A percentile compares a stretch with the other conserved stretches of the same genome.
phyloP scores from a whole-genome alignment of 1,139 yeast species.

The Geotrichum carabidarum region DNA sequence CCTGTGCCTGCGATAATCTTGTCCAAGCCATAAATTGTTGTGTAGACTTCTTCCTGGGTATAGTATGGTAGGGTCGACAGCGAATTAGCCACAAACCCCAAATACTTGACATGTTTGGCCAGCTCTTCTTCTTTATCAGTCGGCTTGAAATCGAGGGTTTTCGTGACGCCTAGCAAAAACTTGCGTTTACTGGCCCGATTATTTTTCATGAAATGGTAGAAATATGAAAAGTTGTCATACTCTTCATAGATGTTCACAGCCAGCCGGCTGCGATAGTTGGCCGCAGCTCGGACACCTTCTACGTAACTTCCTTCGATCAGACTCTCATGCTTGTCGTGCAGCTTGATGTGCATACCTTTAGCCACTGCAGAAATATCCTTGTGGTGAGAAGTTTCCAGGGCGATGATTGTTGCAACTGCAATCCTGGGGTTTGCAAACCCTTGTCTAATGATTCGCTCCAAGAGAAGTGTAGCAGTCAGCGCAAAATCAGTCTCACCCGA shows the following conservation, averaged over 20 bases:
- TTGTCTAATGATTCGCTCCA: constrained; percentile 51
- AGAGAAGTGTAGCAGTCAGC: constrained; percentile 47
- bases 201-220: constrained; percentile 45
- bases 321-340: constrained; percentile 65
- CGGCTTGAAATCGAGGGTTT: constrained; percentile 37
- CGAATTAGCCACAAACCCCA: constrained; percentile 41
- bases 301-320: constrained; percentile 59
- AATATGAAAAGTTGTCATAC: constrained; percentile 30
- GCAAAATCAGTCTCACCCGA: constrained; percentile 46
- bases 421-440: constrained; percentile 77
- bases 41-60: constrained; percentile 44
- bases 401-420: constrained; percentile 53
- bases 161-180: constrained; percentile 40
- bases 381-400: constrained; percentile 55
- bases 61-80: constrained; percentile 40
- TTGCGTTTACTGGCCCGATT: constrained; percentile 47
- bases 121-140: constrained; percentile 19
- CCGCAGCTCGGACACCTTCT: constrained; percentile 60
- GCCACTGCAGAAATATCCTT: constrained; percentile 48
- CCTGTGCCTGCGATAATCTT: constrained; percentile 37
- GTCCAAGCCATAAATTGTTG: constrained; percentile 32
- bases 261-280: constrained; percentile 41
- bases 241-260: constrained; percentile 24
- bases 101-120: constrained; percentile 31
- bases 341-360: constrained; percentile 46